Evolutionary conservation across 202 grass and related monocot species (phyloP).

Genomic region (Setaria viridis): DNA sequence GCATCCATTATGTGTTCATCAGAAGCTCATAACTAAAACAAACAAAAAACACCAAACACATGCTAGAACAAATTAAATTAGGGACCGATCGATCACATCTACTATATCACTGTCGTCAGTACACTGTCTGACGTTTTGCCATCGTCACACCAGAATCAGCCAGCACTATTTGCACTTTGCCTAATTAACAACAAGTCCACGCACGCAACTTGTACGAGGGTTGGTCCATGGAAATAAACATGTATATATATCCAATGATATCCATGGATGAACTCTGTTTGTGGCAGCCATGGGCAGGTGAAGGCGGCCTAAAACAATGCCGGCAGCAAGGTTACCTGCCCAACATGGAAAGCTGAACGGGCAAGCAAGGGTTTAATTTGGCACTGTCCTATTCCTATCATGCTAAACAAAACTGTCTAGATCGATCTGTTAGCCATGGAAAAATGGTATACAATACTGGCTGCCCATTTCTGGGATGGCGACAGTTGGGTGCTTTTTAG

Average conservation of each 20-base stretch:
- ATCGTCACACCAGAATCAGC: slow-evolving; percentile 39
- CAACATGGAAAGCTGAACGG: slow-evolving; percentile 47
- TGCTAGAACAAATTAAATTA: neutral
- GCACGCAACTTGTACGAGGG: neutral
- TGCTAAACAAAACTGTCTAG: neutral
- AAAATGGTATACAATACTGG: neutral
- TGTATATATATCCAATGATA: neutral
- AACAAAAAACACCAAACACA: neutral
- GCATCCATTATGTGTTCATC: neutral
- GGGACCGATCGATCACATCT: neutral
- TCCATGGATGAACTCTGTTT: neutral
- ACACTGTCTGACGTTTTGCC: slow-evolving; percentile 1
- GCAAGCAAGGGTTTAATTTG: neutral
- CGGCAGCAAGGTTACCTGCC: slow-evolving; percentile 31
- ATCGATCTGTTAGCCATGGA: neutral
- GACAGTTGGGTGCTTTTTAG: slow-evolving; percentile 44
- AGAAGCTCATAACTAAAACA: neutral
- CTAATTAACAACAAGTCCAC: neutral
- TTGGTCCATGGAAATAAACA: neutral
- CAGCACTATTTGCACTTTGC: neutral
- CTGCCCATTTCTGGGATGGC: slow-evolving; percentile 53
- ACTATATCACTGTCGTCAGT: neutral
- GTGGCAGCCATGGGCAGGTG: slow-evolving; percentile 42
- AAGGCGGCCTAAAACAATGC: slow-evolving; percentile 50
- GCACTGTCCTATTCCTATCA: neutral